phyloP scores from a whole-genome alignment of 1,284 basidiomycete species.

The Rhodotorula sp. region DNA sequence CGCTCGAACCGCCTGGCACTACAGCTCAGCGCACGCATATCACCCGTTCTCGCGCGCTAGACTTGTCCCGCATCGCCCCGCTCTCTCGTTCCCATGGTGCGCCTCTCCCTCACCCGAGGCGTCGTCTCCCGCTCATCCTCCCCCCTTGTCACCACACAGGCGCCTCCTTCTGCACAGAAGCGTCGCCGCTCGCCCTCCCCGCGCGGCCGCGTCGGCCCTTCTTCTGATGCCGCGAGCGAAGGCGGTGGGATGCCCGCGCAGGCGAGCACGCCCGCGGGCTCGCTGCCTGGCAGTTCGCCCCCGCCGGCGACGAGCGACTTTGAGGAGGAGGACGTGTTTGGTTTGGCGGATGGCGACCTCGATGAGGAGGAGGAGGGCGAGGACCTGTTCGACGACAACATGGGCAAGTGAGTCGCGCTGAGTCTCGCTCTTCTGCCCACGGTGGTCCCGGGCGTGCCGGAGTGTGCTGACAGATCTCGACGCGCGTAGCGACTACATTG shows the following conservation, averaged over 20 bases:
- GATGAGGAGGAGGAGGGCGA: conserved; percentile 69
- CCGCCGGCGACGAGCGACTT: conserved; percentile 82
- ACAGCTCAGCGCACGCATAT: no score
- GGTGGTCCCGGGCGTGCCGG: not conserved
- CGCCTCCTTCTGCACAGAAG: conserved; percentile 45
- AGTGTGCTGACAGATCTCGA: not conserved
- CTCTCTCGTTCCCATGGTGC: not conserved
- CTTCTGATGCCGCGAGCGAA: conserved; percentile 12
- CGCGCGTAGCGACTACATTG: conserved; percentile 76
- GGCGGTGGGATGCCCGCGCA: conserved; percentile 25
- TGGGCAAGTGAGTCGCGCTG: conserved; percentile 65
- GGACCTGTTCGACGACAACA: conserved; percentile 83
- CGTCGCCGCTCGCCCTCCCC: conserved; percentile 47
- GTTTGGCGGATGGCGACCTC: conserved; percentile 56
- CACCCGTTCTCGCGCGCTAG: not conserved
- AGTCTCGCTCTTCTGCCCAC: conserved; percentile 2
- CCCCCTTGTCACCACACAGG: not conserved
- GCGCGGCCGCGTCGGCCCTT: conserved; percentile 30
- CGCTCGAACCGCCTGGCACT: not conserved
- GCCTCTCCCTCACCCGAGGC: not conserved
- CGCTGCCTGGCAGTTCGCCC: conserved; percentile 78
- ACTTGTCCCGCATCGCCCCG: not conserved
- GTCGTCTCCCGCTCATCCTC: not conserved
- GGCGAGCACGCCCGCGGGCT: conserved; percentile 57
- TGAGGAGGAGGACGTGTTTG: conserved; percentile 61